Evolutionary conservation across 2,329 filamentous ascomycete species (phyloP), one percentile per base, ranked within the genome.

Genomic region (Exophiala phaeomuriformis): DNA sequence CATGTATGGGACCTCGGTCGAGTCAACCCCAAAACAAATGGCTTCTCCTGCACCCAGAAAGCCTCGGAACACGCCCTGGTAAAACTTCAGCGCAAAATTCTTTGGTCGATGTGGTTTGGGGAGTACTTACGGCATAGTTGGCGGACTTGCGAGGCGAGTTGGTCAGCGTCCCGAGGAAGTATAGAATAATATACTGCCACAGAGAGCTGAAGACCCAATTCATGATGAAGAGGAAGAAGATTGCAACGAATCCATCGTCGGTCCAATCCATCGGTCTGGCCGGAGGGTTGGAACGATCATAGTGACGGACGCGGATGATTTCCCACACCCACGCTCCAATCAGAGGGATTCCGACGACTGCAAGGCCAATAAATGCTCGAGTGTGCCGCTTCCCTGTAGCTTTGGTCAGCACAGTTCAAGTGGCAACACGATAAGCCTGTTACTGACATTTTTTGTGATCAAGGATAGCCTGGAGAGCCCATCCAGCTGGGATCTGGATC

Each of bases 401-500:
- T 19, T 19, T 19, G 19, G 19, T 19, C 19, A 39, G 4, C 6
- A 5, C 39, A 28, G 10, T 41, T 8, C 19, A 10, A 35, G 10
- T 35, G 10, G 10, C 6, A 10, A 35, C 33, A 35, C 5, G 33
- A 35, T 10, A 35, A 35, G 33, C 10, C 19, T n/a, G 36, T 7
- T 9, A 41, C 39, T 41, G 27, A 41, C 44, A 47, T 30, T 7
- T 48, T 37, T 55, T 51, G 46, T 55, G 49, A 31, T 55, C 52
- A 4, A 55, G 31, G 29, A 55, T 51, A 30, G 36, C 39, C 31
- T 51, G 47, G 10, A 68, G 49, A 5, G 57, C 61, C 35, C 55
- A 63, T 1, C 63, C 64, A 12, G 59, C 60, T 3, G 66, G 65
- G 5, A 69, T 66, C 49, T 69, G 67, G 7, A 68, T 32, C 1